Conservation (phyloP, 306 rosid species). For the Gynostemma pentaphyllum region DNA sequence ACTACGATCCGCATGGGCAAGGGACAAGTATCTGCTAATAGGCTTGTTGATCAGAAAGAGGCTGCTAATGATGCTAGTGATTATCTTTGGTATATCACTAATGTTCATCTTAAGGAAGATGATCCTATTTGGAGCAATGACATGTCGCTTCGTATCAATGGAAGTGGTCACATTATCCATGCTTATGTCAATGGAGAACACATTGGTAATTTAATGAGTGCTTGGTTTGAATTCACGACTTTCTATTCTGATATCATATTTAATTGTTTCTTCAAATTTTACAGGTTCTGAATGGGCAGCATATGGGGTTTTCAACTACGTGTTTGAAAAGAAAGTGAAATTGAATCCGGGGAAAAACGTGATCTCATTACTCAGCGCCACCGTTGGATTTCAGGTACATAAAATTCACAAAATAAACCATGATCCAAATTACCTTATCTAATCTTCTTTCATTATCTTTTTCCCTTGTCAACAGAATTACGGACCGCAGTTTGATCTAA, state of each 20-base stretch:
- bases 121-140: slow-evolving; percentile 38
- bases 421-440: not conserved
- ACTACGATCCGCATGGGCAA: slow-evolving; percentile 12
- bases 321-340: slow-evolving; percentile 22
- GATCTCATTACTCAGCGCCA: slow-evolving; percentile 38
- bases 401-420: not conserved
- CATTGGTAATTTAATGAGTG: slow-evolving; percentile 18
- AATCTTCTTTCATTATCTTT: not conserved
- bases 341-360: slow-evolving; percentile 27
- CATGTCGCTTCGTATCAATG: slow-evolving; percentile 26
- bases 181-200: slow-evolving; percentile 37
- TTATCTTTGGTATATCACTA: slow-evolving; percentile 52
- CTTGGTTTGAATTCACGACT: too few relatives aligned
- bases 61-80: slow-evolving; percentile 35
- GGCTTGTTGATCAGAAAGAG: slow-evolving; percentile 33
- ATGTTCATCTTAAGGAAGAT: slow-evolving; percentile 18
- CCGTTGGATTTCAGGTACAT: slow-evolving; percentile 28
- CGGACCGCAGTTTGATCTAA: slow-evolving; percentile 23
- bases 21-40: slow-evolving; percentile 7
- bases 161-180: slow-evolving; percentile 36
- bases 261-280: not conserved
- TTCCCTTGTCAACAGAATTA: slow-evolving; percentile 28
- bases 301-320: slow-evolving; percentile 18
- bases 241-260: not conserved
- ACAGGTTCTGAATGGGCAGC: slow-evolving; percentile 37